Evolutionary conservation across 2,329 filamentous ascomycete species (phyloP).

Genomic region (Trichoderma atroviride): DNA sequence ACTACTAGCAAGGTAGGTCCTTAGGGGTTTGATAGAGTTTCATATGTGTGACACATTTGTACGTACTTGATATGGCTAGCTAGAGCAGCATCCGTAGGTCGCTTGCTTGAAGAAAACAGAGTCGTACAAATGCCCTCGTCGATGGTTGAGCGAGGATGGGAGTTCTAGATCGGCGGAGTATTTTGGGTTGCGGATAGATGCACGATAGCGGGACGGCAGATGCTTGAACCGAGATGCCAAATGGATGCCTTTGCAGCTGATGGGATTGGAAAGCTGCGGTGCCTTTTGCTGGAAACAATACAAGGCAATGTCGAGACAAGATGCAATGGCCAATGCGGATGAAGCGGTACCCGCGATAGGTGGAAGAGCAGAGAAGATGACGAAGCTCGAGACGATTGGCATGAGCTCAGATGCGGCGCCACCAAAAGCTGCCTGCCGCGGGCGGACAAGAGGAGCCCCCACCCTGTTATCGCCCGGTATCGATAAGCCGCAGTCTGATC

Average conservation of each 20-base stretch:
- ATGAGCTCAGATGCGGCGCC: conserved; percentile 16
- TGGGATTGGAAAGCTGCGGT: too few species aligned
- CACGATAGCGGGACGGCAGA: background rate
- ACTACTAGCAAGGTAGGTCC: background rate
- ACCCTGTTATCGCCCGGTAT: background rate
- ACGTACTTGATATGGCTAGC: conserved; percentile 6
- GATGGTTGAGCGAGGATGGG: background rate
- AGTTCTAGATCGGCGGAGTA: background rate
- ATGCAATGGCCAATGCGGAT: conserved; percentile 11
- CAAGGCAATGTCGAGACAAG: background rate
- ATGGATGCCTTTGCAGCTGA: background rate
- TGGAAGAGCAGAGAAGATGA: background rate
- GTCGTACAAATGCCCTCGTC: background rate
- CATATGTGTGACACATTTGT: background rate
- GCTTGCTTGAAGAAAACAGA: background rate
- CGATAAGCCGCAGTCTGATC: conserved; percentile 1
- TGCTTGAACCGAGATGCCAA: background rate
- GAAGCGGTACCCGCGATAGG: background rate
- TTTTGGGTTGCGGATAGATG: background rate
- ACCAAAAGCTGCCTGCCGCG: conserved; percentile 11
- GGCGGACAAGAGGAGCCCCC: background rate
- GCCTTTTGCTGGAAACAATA: background rate
- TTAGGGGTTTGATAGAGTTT: conserved; percentile 1
- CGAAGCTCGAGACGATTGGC: conserved; percentile 9
- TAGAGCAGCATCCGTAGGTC: background rate